Conservation (phyloP, 2,329 filamentous ascomycete genomes). For the Helicocarpus griseus region DNA sequence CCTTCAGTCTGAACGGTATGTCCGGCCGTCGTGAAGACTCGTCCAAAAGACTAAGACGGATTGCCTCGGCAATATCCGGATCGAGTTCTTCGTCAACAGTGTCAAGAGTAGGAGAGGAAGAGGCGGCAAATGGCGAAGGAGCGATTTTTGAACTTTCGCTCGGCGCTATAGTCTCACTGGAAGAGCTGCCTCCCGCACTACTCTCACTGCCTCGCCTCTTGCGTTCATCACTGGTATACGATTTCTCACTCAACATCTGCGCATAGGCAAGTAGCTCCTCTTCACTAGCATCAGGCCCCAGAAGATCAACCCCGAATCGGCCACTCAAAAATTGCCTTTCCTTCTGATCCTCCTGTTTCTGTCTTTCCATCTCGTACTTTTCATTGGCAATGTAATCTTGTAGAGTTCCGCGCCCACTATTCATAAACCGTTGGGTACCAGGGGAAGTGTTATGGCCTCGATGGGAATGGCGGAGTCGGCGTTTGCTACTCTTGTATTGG, state of each 20-base stretch:
- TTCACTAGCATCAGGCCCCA: constrained; percentile 47
- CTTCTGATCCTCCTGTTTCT: constrained; percentile 56
- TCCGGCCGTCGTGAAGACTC: constrained; percentile 27
- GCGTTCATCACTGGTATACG: constrained; percentile 40
- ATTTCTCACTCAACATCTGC: constrained; percentile 52
- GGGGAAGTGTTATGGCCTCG: constrained; percentile 49
- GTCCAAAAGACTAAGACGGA: constrained; percentile 43
- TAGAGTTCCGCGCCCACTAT: constrained; percentile 59
- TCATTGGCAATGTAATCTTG: constrained; percentile 82
- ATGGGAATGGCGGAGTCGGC: constrained; percentile 62
- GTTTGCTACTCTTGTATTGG: constrained; percentile 66
- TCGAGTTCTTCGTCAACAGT: constrained; percentile 42
- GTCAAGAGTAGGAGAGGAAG: constrained; percentile 27
- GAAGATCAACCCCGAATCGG: constrained; percentile 74
- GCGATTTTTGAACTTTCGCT: constrained; percentile 5
- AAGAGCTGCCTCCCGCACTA: constrained; percentile 31
- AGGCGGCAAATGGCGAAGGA: constrained; percentile 20
- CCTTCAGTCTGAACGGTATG: constrained; percentile 19
- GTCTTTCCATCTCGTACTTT: constrained; percentile 64
- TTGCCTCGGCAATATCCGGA: constrained; percentile 53
- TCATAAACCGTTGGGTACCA: constrained; percentile 47
- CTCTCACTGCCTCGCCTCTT: constrained; percentile 35
- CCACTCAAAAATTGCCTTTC: constrained; percentile 62
- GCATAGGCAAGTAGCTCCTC: constrained; percentile 56
- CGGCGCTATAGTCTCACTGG: constrained; percentile 27